phyloP scores from a whole-genome alignment of 2,329 filamentous ascomycete genomes.

The Lasiodiplodia hormozganensis region DNA sequence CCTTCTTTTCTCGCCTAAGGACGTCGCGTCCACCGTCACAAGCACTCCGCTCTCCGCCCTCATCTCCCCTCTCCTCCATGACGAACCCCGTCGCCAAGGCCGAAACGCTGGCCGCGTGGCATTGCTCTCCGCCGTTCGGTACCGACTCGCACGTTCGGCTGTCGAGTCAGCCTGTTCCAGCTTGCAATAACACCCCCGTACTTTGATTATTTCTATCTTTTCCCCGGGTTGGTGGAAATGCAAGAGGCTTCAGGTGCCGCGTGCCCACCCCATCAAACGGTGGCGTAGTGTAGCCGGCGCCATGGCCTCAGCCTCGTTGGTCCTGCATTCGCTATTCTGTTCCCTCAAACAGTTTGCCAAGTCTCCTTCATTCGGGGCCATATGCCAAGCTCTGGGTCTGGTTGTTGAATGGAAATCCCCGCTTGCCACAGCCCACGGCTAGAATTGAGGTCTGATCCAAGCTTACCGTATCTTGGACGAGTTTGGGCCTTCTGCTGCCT shows the following conservation, averaged over 20 bases:
- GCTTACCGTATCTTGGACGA: not conserved
- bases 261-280: not conserved
- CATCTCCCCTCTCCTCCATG: not conserved
- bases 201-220: not conserved
- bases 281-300: not conserved
- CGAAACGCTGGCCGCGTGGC: slow-evolving; percentile 16
- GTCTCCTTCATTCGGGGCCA: not conserved
- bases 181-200: slow-evolving; percentile 5
- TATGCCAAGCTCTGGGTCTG: slow-evolving; percentile 3
- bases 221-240: not conserved
- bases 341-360: not conserved
- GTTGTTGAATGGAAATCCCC: slow-evolving; percentile 1
- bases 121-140: not conserved
- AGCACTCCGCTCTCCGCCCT: not conserved
- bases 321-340: not conserved
- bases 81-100: not conserved
- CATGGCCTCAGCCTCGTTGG: not conserved
- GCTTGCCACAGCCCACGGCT: not conserved
- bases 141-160: slow-evolving; percentile 1
- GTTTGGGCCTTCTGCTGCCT: not conserved
- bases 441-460: not conserved
- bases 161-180: slow-evolving; percentile 3
- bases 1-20: not conserved
- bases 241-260: not conserved
- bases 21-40: not conserved